Conservation (phyloP, 2,329 filamentous ascomycete genomes). For the Beauveria varroae region DNA sequence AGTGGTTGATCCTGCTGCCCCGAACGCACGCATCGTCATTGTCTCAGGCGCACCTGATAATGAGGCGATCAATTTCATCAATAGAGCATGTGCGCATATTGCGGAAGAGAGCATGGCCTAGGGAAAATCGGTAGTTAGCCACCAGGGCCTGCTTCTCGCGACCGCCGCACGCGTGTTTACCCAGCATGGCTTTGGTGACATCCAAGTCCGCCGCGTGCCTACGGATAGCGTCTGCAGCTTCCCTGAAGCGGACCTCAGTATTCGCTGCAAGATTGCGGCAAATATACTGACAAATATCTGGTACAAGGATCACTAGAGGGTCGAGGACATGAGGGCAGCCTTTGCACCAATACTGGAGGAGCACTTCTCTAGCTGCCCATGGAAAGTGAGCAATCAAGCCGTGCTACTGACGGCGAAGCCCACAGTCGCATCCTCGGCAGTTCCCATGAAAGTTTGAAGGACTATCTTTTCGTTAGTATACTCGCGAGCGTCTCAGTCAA, state of each 20-base stretch:
- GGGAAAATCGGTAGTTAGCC: background rate
- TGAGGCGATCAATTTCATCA: conserved; percentile 7
- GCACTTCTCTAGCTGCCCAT: background rate
- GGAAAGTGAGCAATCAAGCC: conserved; percentile 7
- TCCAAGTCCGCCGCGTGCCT: background rate
- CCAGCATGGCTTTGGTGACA: background rate
- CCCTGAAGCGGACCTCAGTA: background rate
- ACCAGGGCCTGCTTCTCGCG: background rate
- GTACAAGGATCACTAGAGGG: conserved; percentile 2
- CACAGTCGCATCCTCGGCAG: background rate
- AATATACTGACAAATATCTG: conserved; percentile 5
- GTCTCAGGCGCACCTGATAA: conserved; percentile 11
- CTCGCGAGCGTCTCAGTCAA: background rate
- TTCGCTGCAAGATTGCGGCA: conserved; percentile 4
- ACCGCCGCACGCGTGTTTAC: background rate
- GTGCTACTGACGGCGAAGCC: conserved; percentile 1
- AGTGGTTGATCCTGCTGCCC: background rate
- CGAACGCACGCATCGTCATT: conserved; percentile 11
- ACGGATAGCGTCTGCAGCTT: conserved; percentile 1
- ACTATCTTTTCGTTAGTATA: background rate
- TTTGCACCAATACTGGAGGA: background rate
- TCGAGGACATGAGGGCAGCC: background rate
- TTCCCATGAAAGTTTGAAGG: background rate
- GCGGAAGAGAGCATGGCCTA: background rate
- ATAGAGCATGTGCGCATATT: background rate